Percentiles rank a stretch among this genome's conserved stretches.
Conservation (phyloP, 1,139 yeast genomes). For the Geotrichum klebahnii region DNA sequence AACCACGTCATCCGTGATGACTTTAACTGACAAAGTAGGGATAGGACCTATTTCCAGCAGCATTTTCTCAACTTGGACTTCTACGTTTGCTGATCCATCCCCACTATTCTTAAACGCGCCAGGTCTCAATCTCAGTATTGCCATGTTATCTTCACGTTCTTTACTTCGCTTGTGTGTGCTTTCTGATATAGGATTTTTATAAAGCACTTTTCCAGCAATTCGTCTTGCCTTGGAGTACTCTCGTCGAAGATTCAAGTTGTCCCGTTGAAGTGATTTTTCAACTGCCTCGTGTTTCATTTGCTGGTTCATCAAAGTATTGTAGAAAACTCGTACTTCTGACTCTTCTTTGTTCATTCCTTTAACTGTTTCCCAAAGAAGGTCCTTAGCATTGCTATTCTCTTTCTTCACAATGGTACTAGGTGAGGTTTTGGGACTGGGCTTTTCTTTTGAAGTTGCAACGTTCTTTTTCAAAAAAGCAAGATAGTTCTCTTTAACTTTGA, state of each 20-base stretch:
- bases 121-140: slow-evolving; percentile 1
- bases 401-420: too few relatives aligned
- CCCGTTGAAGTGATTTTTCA: not conserved
- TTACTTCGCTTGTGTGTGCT: slow-evolving; percentile 14
- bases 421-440: not conserved
- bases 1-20: not conserved
- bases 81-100: not conserved
- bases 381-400: not conserved
- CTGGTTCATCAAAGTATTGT: not conserved
- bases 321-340: too few relatives aligned
- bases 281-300: not conserved
- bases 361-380: not conserved
- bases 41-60: slow-evolving; percentile 1
- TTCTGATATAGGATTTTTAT: not conserved
- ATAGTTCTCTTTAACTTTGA: slow-evolving; percentile 6
- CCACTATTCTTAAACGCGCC: not conserved
- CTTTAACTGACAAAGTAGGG: slow-evolving; percentile 6
- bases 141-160: slow-evolving; percentile 11
- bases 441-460: not conserved
- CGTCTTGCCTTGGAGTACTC: not conserved
- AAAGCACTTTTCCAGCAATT: slow-evolving; percentile 1
- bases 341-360: too few relatives aligned
- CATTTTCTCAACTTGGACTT: not conserved
- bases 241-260: slow-evolving; percentile 1
- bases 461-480: not conserved